These are phyloP conservation scores for Elymus sibiricus DNA, from an alignment of 176 grass and related monocot species.

Conservation along the genomic window DNA sequence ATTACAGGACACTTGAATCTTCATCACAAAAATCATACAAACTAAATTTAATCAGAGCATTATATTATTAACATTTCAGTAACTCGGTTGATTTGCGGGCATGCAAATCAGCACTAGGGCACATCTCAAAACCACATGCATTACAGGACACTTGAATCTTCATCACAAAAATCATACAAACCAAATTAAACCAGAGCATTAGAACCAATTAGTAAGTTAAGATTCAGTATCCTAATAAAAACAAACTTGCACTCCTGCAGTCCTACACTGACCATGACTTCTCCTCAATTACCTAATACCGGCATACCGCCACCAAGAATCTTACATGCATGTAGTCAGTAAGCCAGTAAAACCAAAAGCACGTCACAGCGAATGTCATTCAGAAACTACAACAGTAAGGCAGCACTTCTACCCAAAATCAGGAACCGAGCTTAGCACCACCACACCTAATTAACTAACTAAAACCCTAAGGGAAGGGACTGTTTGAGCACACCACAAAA, in stretches of 20 bases:
- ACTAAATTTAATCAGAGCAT: neutral
- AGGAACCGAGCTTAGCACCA: neutral
- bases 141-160: neutral
- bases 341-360: neutral
- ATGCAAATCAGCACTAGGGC: neutral
- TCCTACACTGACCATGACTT: neutral
- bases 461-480: conserved; percentile 17
- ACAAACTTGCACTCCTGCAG: neutral
- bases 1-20: neutral
- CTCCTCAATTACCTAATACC: neutral
- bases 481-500: neutral
- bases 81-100: neutral
- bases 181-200: neutral
- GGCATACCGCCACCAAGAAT: neutral
- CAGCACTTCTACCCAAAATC: neutral
- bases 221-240: neutral
- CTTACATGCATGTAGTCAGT: neutral
- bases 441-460: neutral
- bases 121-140: neutral
- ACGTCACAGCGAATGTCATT: neutral
- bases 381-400: neutral
- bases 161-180: neutral
- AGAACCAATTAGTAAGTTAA: neutral
- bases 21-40: neutral
- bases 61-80: neutral